These are phyloP conservation scores for Rhizopus delemar DNA, from an alignment of 371 early-diverging fungal genomes.

Conservation along the genomic window DNA sequence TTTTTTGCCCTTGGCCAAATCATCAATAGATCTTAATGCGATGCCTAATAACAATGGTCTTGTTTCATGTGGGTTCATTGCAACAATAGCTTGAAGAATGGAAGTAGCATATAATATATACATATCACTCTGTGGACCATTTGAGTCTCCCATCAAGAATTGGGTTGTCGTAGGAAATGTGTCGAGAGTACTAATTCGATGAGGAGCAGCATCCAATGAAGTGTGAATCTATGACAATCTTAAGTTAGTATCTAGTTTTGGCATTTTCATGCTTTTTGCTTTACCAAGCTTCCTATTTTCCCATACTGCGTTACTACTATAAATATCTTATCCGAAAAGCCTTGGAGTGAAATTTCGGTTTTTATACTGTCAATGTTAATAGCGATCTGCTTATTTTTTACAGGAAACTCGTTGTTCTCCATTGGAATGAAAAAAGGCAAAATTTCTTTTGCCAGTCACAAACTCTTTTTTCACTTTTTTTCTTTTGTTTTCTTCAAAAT, in stretches of 20 bases:
- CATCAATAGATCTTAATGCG: constrained; percentile 54
- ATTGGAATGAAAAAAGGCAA: constrained; percentile 4
- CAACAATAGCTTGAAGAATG: constrained; percentile 61
- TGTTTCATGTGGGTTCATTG: constrained; percentile 62
- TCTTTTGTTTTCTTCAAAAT: background rate
- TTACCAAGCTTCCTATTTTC: constrained; percentile 64
- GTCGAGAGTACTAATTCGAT: constrained; percentile 46
- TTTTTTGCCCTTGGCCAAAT: constrained; percentile 33
- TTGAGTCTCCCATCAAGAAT: constrained; percentile 56
- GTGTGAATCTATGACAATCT: constrained; percentile 44
- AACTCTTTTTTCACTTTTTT: constrained; percentile 1
- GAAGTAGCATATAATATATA: constrained; percentile 69
- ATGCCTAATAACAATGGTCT: constrained; percentile 66
- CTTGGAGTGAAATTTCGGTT: constrained; percentile 65
- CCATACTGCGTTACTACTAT: constrained; percentile 67
- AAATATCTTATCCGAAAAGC: constrained; percentile 67
- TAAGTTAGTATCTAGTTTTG: background rate
- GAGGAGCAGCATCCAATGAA: constrained; percentile 43
- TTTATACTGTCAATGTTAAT: constrained; percentile 55
- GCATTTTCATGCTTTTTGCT: background rate
- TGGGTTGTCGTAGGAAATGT: constrained; percentile 51
- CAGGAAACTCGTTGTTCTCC: constrained; percentile 50
- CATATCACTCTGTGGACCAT: constrained; percentile 56
- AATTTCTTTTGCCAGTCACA: background rate
- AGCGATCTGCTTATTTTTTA: constrained; percentile 59